Evolutionary conservation across 192 early-diverging fungal species (phyloP).

Genomic region (Dissophora globulifera): DNA sequence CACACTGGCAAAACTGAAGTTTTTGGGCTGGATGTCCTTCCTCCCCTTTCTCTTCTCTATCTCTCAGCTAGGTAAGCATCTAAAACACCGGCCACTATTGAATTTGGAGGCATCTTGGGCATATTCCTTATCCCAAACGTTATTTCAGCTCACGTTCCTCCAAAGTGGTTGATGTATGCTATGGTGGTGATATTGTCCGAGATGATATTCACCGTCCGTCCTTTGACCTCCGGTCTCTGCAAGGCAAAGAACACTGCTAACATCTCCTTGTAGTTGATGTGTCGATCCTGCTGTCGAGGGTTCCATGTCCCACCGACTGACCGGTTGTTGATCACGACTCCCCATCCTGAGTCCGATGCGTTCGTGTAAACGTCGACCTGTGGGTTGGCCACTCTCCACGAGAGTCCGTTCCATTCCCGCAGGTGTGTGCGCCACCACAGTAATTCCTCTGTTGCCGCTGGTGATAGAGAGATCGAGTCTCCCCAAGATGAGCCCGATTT

Average conservation of each 20-base stretch:
- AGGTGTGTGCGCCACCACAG: slow-evolving; percentile 24
- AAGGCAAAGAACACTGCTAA: slow-evolving; percentile 1
- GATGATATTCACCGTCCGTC: slow-evolving; percentile 12
- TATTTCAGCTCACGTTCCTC: slow-evolving; percentile 10
- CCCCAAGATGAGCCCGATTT: slow-evolving; percentile 29
- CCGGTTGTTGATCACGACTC: slow-evolving; percentile 18
- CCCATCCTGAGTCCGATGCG: slow-evolving; percentile 23
- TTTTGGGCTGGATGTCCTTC: too few relatives aligned
- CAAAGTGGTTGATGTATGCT: slow-evolving; percentile 20
- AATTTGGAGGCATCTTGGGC: too few relatives aligned
- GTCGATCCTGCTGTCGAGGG: background rate
- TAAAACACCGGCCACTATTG: too few relatives aligned
- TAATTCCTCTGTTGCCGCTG: slow-evolving; percentile 16
- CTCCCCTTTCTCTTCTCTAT: too few relatives aligned
- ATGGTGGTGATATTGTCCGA: slow-evolving; percentile 26
- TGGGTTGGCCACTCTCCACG: slow-evolving; percentile 17
- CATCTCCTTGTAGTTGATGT: slow-evolving; percentile 37
- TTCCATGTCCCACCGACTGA: slow-evolving; percentile 9
- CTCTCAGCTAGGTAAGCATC: too few relatives aligned
- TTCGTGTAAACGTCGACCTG: slow-evolving; percentile 34
- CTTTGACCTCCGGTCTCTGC: background rate
- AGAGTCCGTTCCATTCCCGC: slow-evolving; percentile 17
- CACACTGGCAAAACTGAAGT: too few relatives aligned
- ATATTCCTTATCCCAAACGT: too few relatives aligned
- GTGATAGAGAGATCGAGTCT: slow-evolving; percentile 15